Conservation (phyloP, 1,139 yeast genomes). For the Pichia sp. region DNA sequence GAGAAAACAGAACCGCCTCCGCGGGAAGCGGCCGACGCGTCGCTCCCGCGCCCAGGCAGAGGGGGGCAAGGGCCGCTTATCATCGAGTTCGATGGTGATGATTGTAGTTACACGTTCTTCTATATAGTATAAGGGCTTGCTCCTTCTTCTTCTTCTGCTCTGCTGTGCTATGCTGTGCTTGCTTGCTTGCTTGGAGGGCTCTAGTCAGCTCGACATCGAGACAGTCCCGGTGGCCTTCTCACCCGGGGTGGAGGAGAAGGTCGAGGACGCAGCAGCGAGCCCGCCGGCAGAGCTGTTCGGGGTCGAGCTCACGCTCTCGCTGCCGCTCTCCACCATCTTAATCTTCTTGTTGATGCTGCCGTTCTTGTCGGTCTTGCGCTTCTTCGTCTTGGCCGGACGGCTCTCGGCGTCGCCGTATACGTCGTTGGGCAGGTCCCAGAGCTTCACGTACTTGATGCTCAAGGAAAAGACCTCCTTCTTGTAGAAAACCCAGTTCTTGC, state of each 20-base stretch:
- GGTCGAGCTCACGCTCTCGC: conserved; percentile 9
- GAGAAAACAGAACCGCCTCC: background rate
- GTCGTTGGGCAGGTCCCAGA: conserved; percentile 77
- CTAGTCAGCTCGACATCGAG: background rate
- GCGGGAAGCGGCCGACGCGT: background rate
- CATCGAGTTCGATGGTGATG: background rate
- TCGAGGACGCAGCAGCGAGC: background rate
- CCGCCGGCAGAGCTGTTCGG: conserved; percentile 6
- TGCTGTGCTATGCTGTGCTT: no score
- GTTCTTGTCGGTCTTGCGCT: conserved; percentile 40
- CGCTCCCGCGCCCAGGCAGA: background rate
- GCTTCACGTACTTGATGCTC: conserved; percentile 71
- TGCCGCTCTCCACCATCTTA: conserved; percentile 19
- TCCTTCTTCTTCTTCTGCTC: no score
- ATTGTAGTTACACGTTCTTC: background rate
- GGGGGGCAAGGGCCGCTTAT: no score
- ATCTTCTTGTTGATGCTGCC: conserved; percentile 24
- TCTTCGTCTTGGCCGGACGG: conserved; percentile 51
- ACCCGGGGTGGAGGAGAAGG: background rate
- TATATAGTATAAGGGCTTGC: background rate
- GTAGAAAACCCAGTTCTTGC: conserved; percentile 68
- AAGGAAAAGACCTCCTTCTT: conserved; percentile 56
- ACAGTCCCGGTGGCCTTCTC: background rate
- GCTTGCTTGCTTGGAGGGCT: no score
- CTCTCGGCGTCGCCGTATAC: conserved; percentile 77